phyloP scores from a whole-genome alignment of 345 rosid genomes.

The Eutrema japonicum region DNA sequence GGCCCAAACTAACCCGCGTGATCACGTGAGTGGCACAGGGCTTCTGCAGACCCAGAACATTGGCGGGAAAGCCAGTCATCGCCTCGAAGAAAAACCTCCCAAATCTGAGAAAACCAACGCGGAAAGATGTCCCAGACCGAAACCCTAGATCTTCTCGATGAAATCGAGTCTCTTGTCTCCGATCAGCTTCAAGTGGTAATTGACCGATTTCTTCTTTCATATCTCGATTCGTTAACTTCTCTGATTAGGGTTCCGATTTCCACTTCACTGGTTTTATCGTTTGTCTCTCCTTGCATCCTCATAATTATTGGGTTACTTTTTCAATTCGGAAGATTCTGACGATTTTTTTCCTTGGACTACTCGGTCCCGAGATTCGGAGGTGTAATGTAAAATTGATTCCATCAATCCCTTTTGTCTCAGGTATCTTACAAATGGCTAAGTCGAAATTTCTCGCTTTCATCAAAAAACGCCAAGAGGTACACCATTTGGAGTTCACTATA shows the following conservation, averaged over 20 bases:
- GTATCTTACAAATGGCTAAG: conserved; percentile 98
- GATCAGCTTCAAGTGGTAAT: conserved; percentile 84
- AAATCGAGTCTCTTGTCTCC: conserved; percentile 73
- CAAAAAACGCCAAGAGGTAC: conserved; percentile 80
- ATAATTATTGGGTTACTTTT: background rate
- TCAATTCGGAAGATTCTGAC: conserved; percentile 10
- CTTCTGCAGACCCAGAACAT: background rate
- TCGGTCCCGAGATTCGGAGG: conserved; percentile 6
- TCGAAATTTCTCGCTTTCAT: conserved; percentile 75
- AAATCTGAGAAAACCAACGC: background rate
- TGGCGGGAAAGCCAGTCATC: background rate
- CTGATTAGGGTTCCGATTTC: conserved; percentile 33
- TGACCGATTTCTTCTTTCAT: background rate
- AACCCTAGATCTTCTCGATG: conserved; percentile 70
- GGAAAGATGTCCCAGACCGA: conserved; percentile 45
- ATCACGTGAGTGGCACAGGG: background rate
- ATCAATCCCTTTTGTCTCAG: conserved; percentile 49
- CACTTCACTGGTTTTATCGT: background rate
- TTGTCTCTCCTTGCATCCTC: background rate
- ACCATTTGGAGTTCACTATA: conserved; percentile 12
- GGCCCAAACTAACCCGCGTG: background rate
- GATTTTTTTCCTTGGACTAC: background rate
- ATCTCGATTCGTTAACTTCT: background rate
- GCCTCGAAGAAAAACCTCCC: background rate
- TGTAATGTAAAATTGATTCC: conserved; percentile 13